Base-by-base conservation (phyloP, 805 yeast species). In the Barnettozyma californica region DNA sequence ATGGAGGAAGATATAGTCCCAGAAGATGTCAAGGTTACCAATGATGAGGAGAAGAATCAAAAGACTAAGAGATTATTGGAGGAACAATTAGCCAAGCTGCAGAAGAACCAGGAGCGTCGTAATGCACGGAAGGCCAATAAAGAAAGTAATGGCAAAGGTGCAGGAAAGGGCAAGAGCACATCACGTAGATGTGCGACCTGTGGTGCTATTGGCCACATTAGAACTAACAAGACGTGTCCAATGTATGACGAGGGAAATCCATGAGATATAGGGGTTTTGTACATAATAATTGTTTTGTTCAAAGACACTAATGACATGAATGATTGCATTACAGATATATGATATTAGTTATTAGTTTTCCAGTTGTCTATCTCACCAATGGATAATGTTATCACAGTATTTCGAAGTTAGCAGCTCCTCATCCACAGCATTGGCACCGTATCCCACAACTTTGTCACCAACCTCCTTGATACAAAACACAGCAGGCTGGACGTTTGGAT, bases 191-290 rank as follows among this genome's bases (percentile, higher is more conserved):
- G 99, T 69, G 91, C 95, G 3, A 84, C 94, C 0, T 92, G 99
- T 74, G 98, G 98, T 20, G 94, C 92, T 11, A 76, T 87, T 53
- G 99, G 98, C 0, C 99, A 92, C 65, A 92, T 92, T 53, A 78
- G 94, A 63, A 92, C 99, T 2, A 90, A 89, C 64, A 75, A 75
- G 54, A 71, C 92, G 2, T 92, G 99, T 69, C 99, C 98, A 14
- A 75, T 90, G 77, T 92, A 87, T 63, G 80, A 78, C 52, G 81
- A 78, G 50, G 57, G 56, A 14, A 61, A 58, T 25, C 56, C 59
- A 16, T 54, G 18, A 39, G 13, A 19, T 18, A 35, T 35, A 35
- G 38, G 38, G 41, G 16, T 9, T 16, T 38, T 36, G 21, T 5
- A 16, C 11, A 16, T 16, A 18, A 35, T 35, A 11, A 19, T 18